phyloP scores from a whole-genome alignment of 75 land plant species.

The Larix kaempferi region DNA sequence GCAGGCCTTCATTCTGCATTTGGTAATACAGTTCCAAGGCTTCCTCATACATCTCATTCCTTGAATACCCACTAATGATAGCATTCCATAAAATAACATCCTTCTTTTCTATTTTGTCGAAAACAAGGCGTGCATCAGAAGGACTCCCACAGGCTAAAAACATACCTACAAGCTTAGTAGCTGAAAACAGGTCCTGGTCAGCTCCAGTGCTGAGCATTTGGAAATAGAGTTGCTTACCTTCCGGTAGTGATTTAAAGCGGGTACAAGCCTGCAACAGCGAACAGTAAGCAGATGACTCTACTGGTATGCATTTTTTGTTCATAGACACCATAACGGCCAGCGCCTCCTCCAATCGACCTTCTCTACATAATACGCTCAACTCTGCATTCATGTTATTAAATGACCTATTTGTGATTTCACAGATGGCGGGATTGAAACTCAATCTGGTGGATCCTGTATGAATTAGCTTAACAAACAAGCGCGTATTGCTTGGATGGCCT shows the following conservation, averaged over 20 bases:
- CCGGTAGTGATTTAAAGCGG: not conserved
- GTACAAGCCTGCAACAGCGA: not conserved
- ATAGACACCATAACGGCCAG: not conserved
- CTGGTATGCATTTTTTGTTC: not conserved
- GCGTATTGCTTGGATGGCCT: not conserved
- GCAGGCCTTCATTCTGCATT: conserved; percentile 36
- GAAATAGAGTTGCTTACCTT: conserved; percentile 2
- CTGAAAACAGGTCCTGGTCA: not conserved
- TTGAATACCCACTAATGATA: conserved; percentile 32
- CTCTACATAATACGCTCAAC: not conserved
- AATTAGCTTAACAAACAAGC: not conserved
- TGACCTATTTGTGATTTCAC: not conserved
- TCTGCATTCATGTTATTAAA: not conserved
- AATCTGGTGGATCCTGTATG: not conserved
- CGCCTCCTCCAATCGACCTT: conserved; percentile 3
- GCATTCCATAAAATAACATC: conserved; percentile 40
- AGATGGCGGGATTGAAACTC: not conserved
- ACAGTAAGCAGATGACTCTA: not conserved
- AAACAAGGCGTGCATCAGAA: conserved; percentile 20
- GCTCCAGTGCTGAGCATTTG: not conserved
- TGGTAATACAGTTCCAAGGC: conserved; percentile 31
- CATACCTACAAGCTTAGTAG: conserved; percentile 3
- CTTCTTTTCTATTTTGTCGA: conserved; percentile 20
- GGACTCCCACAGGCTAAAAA: not conserved
- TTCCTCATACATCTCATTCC: conserved; percentile 20